Percentiles rank a stretch among this genome's conserved stretches.
Evolutionary conservation across 1,139 yeast genomes (phyloP).

Genomic region (Pneumocystis sp.): DNA sequence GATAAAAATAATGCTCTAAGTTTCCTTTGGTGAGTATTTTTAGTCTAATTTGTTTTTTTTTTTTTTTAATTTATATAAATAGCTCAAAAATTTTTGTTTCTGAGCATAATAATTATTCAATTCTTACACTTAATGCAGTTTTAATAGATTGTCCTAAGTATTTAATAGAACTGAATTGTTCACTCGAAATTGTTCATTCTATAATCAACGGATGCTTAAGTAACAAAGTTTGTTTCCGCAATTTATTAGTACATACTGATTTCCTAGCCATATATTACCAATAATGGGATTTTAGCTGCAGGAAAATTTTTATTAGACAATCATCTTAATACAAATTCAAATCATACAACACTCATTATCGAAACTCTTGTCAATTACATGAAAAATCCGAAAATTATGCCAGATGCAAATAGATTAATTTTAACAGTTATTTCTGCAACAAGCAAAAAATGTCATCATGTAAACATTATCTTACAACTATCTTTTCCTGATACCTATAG

Average conservation of each 20-base stretch:
- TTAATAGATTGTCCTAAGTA: conserved; percentile 12
- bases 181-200: background rate
- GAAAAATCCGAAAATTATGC: background rate
- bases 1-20: conserved; percentile 48
- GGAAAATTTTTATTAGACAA: conserved; percentile 47
- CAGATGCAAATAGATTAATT: background rate
- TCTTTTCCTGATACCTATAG: conserved; percentile 16
- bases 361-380: background rate
- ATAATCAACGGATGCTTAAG: background rate
- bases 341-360: conserved; percentile 17
- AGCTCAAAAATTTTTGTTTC: background rate
- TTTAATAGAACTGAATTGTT: background rate
- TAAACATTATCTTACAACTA: background rate
- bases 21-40: conserved; percentile 47
- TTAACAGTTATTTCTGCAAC: background rate
- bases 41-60: conserved; percentile 21
- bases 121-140: conserved; percentile 64
- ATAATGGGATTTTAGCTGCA: conserved; percentile 65
- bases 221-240: background rate
- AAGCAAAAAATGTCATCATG: conserved; percentile 54
- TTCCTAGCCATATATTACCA: conserved; percentile 32
- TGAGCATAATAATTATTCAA: conserved; percentile 42
- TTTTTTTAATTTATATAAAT: conserved; percentile 4
- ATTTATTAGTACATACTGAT: background rate
- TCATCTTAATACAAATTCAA: conserved; percentile 14